Percentiles rank a stretch among this genome's conserved stretches.
Evolutionary conservation across 1,284 basidiomycete species (phyloP).

Genomic region (Pseudozyma tsukubaensis): DNA sequence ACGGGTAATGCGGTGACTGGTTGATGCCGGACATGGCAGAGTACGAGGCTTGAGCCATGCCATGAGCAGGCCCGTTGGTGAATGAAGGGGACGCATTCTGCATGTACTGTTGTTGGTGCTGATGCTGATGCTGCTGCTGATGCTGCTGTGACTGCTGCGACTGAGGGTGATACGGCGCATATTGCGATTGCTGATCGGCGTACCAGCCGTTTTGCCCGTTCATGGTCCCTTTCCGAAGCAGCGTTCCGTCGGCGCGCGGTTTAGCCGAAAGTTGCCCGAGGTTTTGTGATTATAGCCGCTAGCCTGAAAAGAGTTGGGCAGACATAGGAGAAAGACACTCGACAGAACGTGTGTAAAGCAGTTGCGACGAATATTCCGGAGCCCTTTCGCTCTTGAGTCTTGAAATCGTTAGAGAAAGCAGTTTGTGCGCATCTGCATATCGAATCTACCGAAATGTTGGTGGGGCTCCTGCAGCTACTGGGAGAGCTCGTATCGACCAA

Average conservation of each 20-base stretch:
- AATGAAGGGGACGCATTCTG: slow-evolving; percentile 14
- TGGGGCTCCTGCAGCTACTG: no score
- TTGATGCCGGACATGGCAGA: neutral
- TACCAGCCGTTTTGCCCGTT: slow-evolving; percentile 36
- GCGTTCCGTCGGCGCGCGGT: neutral
- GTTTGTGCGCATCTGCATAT: no score
- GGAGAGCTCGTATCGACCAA: no score
- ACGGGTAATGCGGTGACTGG: slow-evolving; percentile 11
- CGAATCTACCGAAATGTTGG: no score
- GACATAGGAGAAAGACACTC: no score
- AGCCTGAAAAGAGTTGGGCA: neutral
- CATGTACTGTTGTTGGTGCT: slow-evolving; percentile 15
- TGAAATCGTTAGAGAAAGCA: no score
- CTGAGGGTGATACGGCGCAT: slow-evolving; percentile 9
- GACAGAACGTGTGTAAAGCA: no score
- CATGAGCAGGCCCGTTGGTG: neutral
- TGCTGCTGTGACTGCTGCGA: slow-evolving; percentile 16
- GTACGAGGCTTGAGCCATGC: slow-evolving; percentile 8
- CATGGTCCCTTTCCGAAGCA: slow-evolving; percentile 7
- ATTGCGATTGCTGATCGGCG: slow-evolving; percentile 14
- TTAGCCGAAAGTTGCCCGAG: slow-evolving; percentile 8
- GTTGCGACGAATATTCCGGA: no score
- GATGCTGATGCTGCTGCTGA: slow-evolving; percentile 7
- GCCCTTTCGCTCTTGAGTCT: neutral
- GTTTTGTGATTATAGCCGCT: neutral